These are phyloP conservation scores for Syzygium aqueum DNA, from an alignment of 345 rosid genomes.

Conservation along the genomic window DNA sequence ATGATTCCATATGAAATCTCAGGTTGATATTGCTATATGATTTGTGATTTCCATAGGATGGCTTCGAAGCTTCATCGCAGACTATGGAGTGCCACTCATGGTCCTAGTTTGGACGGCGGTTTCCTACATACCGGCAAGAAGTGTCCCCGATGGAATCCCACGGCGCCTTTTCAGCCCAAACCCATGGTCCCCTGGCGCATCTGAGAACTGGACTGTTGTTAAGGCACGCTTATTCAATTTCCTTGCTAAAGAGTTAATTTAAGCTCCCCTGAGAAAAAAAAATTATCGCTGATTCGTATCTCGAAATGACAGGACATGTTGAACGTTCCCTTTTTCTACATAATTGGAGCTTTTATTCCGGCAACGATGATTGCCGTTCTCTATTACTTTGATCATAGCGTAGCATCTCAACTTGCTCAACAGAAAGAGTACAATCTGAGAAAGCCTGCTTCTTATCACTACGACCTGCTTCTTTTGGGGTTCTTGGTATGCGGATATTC, in stretches of 20 bases:
- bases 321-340: conserved; percentile 66
- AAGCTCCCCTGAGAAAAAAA: neutral
- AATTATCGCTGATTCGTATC: neutral
- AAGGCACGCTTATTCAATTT: conserved; percentile 27
- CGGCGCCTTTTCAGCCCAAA: conserved; percentile 90
- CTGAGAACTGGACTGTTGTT: conserved; percentile 79
- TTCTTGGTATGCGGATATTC: conserved; percentile 42
- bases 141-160: conserved; percentile 87
- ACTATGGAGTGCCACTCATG: conserved; percentile 94
- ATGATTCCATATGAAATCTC: neutral
- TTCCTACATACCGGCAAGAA: conserved; percentile 69
- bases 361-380: conserved; percentile 98
- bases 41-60: conserved; percentile 33
- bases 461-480: conserved; percentile 83
- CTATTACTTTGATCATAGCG: conserved; percentile 94
- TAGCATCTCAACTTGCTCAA: conserved; percentile 95
- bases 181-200: conserved; percentile 97
- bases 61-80: conserved; percentile 85
- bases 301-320: conserved; percentile 57
- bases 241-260: neutral
- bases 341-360: conserved; percentile 90
- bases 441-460: conserved; percentile 88
- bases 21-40: neutral
- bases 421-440: conserved; percentile 91
- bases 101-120: conserved; percentile 85